phyloP scores from a whole-genome alignment of 441 rosid species.

The Aquilaria agallochum region DNA sequence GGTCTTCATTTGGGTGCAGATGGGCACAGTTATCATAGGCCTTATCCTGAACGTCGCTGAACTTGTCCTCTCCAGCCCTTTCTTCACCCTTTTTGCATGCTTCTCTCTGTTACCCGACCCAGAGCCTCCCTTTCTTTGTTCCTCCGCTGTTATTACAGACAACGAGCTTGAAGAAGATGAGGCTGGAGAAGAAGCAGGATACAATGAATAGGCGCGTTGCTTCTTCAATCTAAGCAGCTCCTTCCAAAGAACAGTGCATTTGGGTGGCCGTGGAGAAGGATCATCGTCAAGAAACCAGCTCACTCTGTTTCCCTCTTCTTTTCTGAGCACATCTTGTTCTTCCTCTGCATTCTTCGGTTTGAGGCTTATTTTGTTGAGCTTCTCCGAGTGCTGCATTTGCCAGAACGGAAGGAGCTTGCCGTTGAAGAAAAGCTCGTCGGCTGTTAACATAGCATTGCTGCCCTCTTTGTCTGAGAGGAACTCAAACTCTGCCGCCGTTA shows the following conservation, averaged over 20 bases:
- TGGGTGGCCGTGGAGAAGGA: conserved; percentile 95
- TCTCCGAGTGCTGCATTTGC: conserved; percentile 70
- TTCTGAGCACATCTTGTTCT: conserved; percentile 24
- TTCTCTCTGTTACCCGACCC: conserved; percentile 34
- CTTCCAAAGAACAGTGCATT: conserved; percentile 94
- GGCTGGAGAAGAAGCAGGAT: conserved; percentile 75
- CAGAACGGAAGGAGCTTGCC: conserved; percentile 85
- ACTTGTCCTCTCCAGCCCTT: conserved; percentile 88
- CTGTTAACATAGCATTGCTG: conserved; percentile 51
- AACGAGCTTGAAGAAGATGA: conserved; percentile 70
- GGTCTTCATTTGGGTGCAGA: conserved; percentile 64
- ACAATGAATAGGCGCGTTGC: conserved; percentile 55
- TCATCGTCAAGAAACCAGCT: conserved; percentile 88
- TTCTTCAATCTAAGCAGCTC: conserved; percentile 78
- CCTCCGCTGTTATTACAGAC: conserved; percentile 37
- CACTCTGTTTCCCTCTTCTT: conserved; percentile 39
- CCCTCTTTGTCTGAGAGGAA: conserved; percentile 57
- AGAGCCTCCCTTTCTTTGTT: conserved; percentile 31
- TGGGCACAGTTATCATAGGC: conserved; percentile 88
- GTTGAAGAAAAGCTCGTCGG: conserved; percentile 83
- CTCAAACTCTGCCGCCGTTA: conserved; percentile 63
- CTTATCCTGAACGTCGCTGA: conserved; percentile 77
- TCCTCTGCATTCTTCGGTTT: conserved; percentile 32
- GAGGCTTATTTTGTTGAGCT: conserved; percentile 58
- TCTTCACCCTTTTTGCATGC: conserved; percentile 72